Evolutionary conservation across 148 eudicot species (phyloP).

Genomic region (Rhododendron williamsianum): DNA sequence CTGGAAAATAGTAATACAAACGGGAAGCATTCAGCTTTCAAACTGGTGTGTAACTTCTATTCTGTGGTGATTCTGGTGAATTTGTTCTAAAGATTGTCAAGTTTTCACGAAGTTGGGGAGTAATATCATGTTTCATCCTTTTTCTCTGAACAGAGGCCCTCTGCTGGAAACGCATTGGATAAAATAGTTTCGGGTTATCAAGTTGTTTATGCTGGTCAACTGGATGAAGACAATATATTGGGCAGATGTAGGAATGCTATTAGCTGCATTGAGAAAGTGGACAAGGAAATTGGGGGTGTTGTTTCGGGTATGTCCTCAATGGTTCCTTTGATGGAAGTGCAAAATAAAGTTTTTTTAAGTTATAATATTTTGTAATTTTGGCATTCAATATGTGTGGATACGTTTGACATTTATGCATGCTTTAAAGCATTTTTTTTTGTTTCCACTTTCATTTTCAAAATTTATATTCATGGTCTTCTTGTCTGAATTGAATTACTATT

Average conservation of each 20-base stretch:
- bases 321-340: background rate
- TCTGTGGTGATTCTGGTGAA: background rate
- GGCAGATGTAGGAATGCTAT: conserved; percentile 58
- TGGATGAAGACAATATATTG: conserved; percentile 71
- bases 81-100: background rate
- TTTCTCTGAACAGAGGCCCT: conserved; percentile 38
- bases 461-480: background rate
- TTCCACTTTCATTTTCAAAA: background rate
- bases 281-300: conserved; percentile 52
- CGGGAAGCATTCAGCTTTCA: conserved; percentile 3
- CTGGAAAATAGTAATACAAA: conserved; percentile 31
- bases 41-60: conserved; percentile 50
- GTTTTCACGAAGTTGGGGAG: background rate
- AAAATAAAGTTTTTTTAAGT: background rate
- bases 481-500: background rate
- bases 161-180: conserved; percentile 56
- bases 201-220: conserved; percentile 54
- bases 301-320: conserved; percentile 42
- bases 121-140: background rate
- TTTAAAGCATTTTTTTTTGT: background rate
- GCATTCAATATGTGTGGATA: background rate
- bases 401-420: background rate
- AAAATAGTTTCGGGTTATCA: conserved; percentile 74
- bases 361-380: background rate
- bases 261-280: conserved; percentile 60